These are phyloP conservation scores for Neopestalotiopsis clavispora DNA, from an alignment of 2,329 filamentous ascomycete genomes.

Conservation along the genomic window DNA sequence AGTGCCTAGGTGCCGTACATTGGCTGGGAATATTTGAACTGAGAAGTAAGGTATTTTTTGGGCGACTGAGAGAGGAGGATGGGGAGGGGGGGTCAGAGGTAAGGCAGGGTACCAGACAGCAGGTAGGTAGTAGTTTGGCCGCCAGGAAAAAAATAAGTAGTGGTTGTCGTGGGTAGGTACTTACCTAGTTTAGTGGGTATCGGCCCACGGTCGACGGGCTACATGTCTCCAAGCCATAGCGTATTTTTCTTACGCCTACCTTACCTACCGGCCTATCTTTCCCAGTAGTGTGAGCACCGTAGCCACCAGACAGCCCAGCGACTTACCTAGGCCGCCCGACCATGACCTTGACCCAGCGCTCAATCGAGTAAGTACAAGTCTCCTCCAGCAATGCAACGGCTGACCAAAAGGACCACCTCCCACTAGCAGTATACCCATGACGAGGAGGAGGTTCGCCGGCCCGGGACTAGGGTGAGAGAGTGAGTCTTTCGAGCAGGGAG, in stretches of 20 bases:
- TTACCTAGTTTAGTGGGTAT: slow-evolving; percentile 16
- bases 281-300: neutral
- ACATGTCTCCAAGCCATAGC: neutral
- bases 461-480: neutral
- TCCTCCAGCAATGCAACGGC: slow-evolving; percentile 1
- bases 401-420: neutral
- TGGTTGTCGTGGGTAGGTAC: slow-evolving; percentile 8
- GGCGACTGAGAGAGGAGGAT: neutral
- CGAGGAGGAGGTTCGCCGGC: slow-evolving; percentile 4
- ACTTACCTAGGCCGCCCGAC: slow-evolving; percentile 1
- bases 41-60: neutral
- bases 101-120: neutral
- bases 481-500: neutral
- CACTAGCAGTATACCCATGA: slow-evolving; percentile 12
- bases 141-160: neutral
- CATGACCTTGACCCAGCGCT: neutral
- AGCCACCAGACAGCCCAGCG: neutral
- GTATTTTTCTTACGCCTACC: neutral
- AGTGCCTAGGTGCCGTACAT: neutral
- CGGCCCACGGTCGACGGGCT: slow-evolving; percentile 14
- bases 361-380: slow-evolving; percentile 10
- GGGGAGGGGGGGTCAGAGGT: neutral
- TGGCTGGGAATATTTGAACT: neutral
- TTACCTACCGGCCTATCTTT: neutral
- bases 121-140: slow-evolving; percentile 1